Conservation (phyloP, 257 asterid genomes). For the Solanum pinnatisectum region DNA sequence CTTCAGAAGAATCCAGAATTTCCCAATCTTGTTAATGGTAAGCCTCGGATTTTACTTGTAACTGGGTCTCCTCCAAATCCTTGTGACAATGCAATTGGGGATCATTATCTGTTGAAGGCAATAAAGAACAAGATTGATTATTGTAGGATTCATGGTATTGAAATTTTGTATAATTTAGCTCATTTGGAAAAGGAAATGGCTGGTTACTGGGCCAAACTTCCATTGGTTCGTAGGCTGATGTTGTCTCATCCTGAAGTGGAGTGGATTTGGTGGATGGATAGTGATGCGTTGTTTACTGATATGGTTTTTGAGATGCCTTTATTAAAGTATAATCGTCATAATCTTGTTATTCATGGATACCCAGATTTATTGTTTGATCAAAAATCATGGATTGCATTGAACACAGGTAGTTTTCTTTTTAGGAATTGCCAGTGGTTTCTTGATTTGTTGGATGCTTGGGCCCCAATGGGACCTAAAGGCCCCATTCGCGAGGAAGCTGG, state of each 20-base stretch:
- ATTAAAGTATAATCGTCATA: slow-evolving; percentile 42
- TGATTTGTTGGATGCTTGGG: slow-evolving; percentile 94
- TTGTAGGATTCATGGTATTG: slow-evolving; percentile 90
- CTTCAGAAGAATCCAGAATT: slow-evolving; percentile 53
- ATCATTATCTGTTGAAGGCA: slow-evolving; percentile 73
- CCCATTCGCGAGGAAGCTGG: slow-evolving; percentile 76
- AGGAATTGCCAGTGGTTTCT: slow-evolving; percentile 91
- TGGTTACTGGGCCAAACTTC: slow-evolving; percentile 84
- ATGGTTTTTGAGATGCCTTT: slow-evolving; percentile 69
- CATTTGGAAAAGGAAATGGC: slow-evolving; percentile 79
- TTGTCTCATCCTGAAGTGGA: slow-evolving; percentile 90
- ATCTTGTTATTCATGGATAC: slow-evolving; percentile 78
- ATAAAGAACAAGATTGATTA: slow-evolving; percentile 85
- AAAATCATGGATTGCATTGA: slow-evolving; percentile 87
- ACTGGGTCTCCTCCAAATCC: slow-evolving; percentile 81
- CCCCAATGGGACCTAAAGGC: slow-evolving; percentile 94
- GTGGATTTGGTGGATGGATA: slow-evolving; percentile 99
- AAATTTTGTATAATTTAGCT: slow-evolving; percentile 88
- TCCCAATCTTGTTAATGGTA: slow-evolving; percentile 52
- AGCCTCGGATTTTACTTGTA: slow-evolving; percentile 66
- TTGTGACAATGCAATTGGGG: slow-evolving; percentile 83
- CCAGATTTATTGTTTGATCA: slow-evolving; percentile 61
- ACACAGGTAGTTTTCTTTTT: slow-evolving; percentile 78
- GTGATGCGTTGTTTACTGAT: slow-evolving; percentile 88
- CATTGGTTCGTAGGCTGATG: slow-evolving; percentile 74